Conservation (phyloP, 1,139 yeast genomes). For the Magnusiomyces ingens region DNA sequence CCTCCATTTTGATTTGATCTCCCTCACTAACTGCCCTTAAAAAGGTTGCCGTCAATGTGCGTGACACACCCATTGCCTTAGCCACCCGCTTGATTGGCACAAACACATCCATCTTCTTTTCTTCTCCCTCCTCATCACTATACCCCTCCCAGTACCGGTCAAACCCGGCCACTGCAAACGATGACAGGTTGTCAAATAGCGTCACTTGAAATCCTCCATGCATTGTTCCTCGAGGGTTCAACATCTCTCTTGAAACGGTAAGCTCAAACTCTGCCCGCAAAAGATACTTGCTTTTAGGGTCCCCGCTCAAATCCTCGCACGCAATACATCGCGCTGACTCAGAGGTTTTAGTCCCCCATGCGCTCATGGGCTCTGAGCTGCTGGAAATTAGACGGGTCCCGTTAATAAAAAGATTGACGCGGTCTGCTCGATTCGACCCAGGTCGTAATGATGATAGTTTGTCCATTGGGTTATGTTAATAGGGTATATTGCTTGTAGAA, state of each 20-base stretch:
- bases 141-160: constrained; percentile 1
- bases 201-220: constrained; percentile 4
- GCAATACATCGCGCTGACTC: neutral
- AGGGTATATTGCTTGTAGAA: too few species aligned
- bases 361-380: neutral
- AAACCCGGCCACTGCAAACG: neutral
- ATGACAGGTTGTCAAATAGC: neutral
- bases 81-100: neutral
- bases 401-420: neutral
- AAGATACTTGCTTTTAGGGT: neutral
- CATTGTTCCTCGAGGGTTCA: constrained; percentile 1
- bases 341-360: neutral
- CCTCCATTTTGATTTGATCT: neutral
- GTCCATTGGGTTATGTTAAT: neutral
- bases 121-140: neutral
- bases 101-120: too few species aligned
- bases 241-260: neutral
- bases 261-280: neutral
- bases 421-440: neutral
- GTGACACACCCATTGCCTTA: neutral
- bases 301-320: neutral
- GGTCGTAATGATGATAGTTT: neutral
- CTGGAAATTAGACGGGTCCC: neutral
- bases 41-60: neutral
- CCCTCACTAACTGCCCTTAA: neutral